These are phyloP conservation scores for Colletotrichum cuscutae DNA, from an alignment of 2,329 filamentous ascomycete genomes.

Conservation along the genomic window DNA sequence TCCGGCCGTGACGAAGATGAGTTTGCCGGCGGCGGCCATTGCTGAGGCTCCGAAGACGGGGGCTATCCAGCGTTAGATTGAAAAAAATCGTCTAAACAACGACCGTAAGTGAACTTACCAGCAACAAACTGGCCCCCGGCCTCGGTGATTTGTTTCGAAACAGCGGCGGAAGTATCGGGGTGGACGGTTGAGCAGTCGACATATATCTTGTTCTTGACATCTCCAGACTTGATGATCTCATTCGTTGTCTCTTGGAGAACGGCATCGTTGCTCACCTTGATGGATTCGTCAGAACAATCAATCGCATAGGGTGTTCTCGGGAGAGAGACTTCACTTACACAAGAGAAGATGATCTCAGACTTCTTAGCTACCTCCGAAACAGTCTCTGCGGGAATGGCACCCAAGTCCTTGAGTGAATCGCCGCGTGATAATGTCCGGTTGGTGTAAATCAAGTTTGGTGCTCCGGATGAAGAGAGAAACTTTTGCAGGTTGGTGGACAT, in stretches of 20 bases:
- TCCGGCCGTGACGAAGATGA: slow-evolving; percentile 54
- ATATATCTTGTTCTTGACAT: slow-evolving; percentile 41
- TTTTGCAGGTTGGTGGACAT: slow-evolving; percentile 47
- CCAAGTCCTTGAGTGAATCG: slow-evolving; percentile 44
- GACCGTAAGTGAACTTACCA: neutral
- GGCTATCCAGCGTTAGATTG: slow-evolving; percentile 33
- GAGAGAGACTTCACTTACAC: slow-evolving; percentile 42
- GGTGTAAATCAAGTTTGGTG: slow-evolving; percentile 67
- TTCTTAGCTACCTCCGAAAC: slow-evolving; percentile 47
- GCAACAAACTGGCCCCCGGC: slow-evolving; percentile 54
- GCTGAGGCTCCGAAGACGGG: slow-evolving; percentile 54
- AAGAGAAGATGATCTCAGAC: slow-evolving; percentile 52
- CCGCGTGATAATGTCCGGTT: slow-evolving; percentile 55
- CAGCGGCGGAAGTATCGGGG: slow-evolving; percentile 41
- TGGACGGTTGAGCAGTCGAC: slow-evolving; percentile 42
- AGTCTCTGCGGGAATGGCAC: slow-evolving; percentile 45
- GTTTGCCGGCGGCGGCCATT: slow-evolving; percentile 52
- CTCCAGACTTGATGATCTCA: slow-evolving; percentile 39
- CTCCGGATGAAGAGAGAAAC: slow-evolving; percentile 66
- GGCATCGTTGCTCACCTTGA: slow-evolving; percentile 43
- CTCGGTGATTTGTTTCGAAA: slow-evolving; percentile 8
- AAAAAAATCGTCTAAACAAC: neutral
- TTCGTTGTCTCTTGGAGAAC: neutral
- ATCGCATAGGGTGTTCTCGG: neutral
- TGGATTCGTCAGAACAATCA: neutral